Conservation (phyloP, 192 early-diverging fungal species). For the Kappamyces sp. region DNA sequence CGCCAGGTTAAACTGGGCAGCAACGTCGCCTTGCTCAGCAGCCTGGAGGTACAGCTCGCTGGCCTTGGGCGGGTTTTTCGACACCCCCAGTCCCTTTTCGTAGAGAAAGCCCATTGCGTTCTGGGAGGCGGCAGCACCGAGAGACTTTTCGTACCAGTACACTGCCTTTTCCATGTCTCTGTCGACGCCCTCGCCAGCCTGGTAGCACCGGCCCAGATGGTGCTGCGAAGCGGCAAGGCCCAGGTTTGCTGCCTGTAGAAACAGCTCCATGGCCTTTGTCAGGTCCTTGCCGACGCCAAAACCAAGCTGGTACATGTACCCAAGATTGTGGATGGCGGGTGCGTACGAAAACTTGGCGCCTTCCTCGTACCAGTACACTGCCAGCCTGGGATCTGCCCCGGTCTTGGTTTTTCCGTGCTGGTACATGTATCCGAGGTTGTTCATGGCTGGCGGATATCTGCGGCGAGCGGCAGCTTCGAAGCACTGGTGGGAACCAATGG, state of each 20-base stretch:
- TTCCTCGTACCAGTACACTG: conserved; percentile 10
- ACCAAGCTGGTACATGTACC: conserved; percentile 10
- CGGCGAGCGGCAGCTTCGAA: conserved; percentile 1
- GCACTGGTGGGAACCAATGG: conserved; percentile 7
- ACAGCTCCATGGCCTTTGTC: conserved; percentile 4
- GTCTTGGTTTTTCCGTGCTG: neutral
- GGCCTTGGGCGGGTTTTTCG: conserved; percentile 9
- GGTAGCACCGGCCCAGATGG: conserved; percentile 3
- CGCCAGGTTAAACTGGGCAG: no score
- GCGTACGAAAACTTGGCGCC: neutral
- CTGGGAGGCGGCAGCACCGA: conserved; percentile 1
- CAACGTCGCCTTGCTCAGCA: neutral
- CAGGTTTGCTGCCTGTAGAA: neutral
- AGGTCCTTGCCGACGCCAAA: conserved; percentile 4
- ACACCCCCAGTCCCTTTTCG: conserved; percentile 1
- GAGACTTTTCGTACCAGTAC: neutral
- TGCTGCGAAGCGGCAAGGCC: neutral
- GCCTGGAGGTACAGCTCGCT: neutral
- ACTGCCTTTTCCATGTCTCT: conserved; percentile 9
- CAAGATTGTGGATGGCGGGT: conserved; percentile 10
- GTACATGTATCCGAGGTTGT: conserved; percentile 13
- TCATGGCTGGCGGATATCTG: conserved; percentile 5
- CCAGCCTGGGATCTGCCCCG: neutral
- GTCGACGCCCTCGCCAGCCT: conserved; percentile 3
- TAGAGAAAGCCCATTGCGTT: neutral